phyloP scores from a whole-genome alignment of 2,329 filamentous ascomycete genomes.

The Leptographium radiaticola region DNA sequence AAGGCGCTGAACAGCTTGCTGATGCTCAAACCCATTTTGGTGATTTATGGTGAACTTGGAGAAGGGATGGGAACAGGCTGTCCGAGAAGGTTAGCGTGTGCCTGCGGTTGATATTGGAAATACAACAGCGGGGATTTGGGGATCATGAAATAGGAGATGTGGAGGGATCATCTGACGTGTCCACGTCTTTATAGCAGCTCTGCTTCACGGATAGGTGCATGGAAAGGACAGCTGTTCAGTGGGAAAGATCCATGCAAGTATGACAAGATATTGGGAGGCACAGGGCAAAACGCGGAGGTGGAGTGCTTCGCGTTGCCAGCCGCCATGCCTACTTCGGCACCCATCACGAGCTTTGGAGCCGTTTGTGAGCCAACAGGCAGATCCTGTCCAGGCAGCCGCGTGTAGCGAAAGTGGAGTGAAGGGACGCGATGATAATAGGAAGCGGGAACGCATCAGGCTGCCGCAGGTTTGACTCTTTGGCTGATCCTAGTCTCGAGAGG shows the following conservation, averaged over 20 bases:
- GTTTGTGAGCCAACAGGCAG: not conserved
- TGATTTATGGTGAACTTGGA: conserved; percentile 23
- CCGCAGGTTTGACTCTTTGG: not conserved
- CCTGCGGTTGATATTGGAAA: too few relatives aligned
- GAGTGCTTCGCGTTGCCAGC: not conserved
- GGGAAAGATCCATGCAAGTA: not conserved
- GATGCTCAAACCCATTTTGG: conserved; percentile 94
- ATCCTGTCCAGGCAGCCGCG: not conserved
- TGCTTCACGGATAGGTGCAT: not conserved
- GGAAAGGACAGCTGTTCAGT: not conserved
- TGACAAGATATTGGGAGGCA: not conserved
- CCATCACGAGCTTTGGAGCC: not conserved
- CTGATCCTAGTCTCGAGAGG: not conserved
- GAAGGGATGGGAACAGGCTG: too few relatives aligned
- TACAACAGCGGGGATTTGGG: too few relatives aligned
- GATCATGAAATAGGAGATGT: too few relatives aligned
- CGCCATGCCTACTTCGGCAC: not conserved
- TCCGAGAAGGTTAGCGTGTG: not conserved
- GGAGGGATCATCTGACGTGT: not conserved
- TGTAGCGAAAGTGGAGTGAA: not conserved
- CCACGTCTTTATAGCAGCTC: not conserved
- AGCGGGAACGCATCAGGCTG: not conserved
- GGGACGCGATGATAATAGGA: not conserved
- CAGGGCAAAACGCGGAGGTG: not conserved
- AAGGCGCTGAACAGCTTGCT: conserved; percentile 93